Conservation (phyloP, 2,329 filamentous ascomycete genomes). For the Exutisphaerella laricina region DNA sequence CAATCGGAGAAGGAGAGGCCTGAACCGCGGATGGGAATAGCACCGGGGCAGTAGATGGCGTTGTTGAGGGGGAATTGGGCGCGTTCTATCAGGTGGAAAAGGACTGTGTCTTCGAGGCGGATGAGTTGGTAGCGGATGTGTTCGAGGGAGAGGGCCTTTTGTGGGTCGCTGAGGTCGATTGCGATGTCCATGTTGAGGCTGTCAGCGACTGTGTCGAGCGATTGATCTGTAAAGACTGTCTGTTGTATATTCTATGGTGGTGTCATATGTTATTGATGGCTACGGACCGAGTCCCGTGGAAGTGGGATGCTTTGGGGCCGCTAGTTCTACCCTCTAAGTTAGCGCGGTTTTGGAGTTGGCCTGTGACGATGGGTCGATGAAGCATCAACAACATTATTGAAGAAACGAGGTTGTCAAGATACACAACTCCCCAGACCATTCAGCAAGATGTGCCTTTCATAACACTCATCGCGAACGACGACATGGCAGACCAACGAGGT, state of each 20-base stretch:
- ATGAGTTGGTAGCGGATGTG: conserved; percentile 79
- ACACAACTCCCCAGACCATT: too few species aligned
- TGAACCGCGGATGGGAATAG: conserved; percentile 69
- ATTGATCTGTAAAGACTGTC: not conserved
- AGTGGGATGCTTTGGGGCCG: too few species aligned
- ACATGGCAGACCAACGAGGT: conserved; percentile 26
- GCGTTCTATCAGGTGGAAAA: conserved; percentile 91
- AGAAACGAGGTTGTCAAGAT: too few species aligned
- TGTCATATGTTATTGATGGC: not conserved
- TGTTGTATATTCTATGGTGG: too few species aligned
- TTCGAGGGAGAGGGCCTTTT: conserved; percentile 78
- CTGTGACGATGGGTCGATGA: too few species aligned
- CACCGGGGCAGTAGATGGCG: conserved; percentile 76
- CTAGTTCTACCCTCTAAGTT: too few species aligned
- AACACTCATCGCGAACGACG: conserved; percentile 2
- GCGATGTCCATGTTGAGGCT: conserved; percentile 75
- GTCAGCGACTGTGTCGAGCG: not conserved
- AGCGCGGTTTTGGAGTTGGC: too few species aligned
- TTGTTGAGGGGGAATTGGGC: conserved; percentile 94
- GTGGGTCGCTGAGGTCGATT: conserved; percentile 79
- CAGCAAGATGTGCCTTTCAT: conserved; percentile 13
- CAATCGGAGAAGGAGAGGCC: conserved; percentile 85
- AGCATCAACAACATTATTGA: too few species aligned
- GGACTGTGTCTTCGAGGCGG: conserved; percentile 95
- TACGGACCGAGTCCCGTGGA: not conserved